Evolutionary conservation across 805 yeast species (phyloP), one percentile per base, ranked within the genome.

Genomic region (Debaryomyces tyrocola): DNA sequence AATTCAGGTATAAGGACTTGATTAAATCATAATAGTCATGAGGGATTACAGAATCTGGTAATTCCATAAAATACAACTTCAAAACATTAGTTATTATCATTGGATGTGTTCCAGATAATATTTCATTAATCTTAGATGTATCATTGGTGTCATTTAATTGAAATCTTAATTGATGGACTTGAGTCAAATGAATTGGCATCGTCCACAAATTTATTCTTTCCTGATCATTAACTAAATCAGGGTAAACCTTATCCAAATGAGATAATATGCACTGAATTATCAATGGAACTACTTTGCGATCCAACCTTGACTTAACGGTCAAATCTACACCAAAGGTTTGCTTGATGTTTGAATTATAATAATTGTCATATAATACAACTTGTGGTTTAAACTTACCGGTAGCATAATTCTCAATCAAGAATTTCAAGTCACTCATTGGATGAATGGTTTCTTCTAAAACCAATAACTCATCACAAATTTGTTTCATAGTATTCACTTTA

Each of bases 321-420:
- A 89, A 65, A 51, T 84, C 91, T 40, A 87, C 85, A 10, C 96
- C 96, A 67, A 89, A 89, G 7, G 84, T 83, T 61, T 87, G 92
- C 40, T 64, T 68, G 38, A 83, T 77, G 39, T 82, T 80, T 5
- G 87, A 78, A 51, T 83, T 81, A 63, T 87, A 87, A 67, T 88
- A 89, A 62, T 87, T 87, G 59, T 88, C 95, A 63, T 88, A 89
- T 12, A 86, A 74, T 0, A 79, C 72, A 7, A 85, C 91, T 41
- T 75, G 78, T 12, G 96, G 96, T 41, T 78, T 71, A 64, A 86
- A 89, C 36, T 77, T 73, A 0, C 96, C 96, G 0, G 92, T 85
- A 43, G 81, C 77, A 58, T 84, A 83, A 52, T 80, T 80, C 48
- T 83, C 86, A 21, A 87, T 72, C 49, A 88, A 66, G 56, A 80